Evolutionary conservation across 192 early-diverging fungal genomes (phyloP).

Genomic region (Lunasporangiospora selenospora): DNA sequence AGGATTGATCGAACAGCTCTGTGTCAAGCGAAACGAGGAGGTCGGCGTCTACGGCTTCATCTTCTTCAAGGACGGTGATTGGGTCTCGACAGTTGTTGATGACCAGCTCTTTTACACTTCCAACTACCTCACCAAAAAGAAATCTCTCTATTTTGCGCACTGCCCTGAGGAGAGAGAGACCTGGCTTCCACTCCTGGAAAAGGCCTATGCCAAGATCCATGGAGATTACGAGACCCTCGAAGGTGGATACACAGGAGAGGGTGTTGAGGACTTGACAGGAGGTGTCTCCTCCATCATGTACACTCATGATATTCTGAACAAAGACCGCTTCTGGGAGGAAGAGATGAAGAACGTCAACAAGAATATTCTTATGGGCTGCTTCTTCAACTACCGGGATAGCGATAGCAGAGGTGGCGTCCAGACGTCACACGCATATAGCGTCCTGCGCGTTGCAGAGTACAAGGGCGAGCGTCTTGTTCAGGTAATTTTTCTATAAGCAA

Average conservation of each 20-base stretch:
- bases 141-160: conserved; percentile 11
- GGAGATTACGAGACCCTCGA: conserved; percentile 51
- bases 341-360: conserved; percentile 40
- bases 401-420: conserved; percentile 29
- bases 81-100: conserved; percentile 53
- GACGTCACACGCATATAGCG: conserved; percentile 49
- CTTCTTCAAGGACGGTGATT: conserved; percentile 58
- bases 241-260: conserved; percentile 47
- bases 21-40: conserved; percentile 56
- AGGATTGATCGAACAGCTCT: conserved; percentile 38
- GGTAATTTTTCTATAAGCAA: not conserved
- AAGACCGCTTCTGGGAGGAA: conserved; percentile 51
- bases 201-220: conserved; percentile 62
- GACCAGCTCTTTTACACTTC: conserved; percentile 47
- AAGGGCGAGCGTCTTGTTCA: conserved; percentile 39
- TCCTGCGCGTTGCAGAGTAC: conserved; percentile 42
- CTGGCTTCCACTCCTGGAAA: conserved; percentile 60
- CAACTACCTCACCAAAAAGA: conserved; percentile 1
- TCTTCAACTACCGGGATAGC: conserved; percentile 2
- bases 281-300: conserved; percentile 38
- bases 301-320: conserved; percentile 46
- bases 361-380: conserved; percentile 20
- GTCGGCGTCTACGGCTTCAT: conserved; percentile 62
- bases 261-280: conserved; percentile 57
- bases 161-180: conserved; percentile 50